Evolutionary conservation across 305 asterid genomes (phyloP).

Genomic region (Fraxinus dipetala): DNA sequence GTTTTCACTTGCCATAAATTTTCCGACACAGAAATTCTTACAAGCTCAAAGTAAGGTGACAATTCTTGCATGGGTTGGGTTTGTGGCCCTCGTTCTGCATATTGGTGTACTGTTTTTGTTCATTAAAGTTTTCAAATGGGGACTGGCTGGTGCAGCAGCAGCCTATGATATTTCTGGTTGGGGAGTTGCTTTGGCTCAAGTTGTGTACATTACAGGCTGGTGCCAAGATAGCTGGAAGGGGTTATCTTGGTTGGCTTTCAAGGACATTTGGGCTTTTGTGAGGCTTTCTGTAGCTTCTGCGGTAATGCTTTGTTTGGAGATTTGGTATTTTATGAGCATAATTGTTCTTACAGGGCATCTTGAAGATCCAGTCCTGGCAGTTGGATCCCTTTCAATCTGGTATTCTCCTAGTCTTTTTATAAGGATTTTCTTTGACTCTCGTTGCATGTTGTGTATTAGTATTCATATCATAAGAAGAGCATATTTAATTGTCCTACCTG

Average conservation of each 20-base stretch:
- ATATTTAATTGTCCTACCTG: not conserved
- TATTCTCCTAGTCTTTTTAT: slow-evolving; percentile 13
- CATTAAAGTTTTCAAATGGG: slow-evolving; percentile 65
- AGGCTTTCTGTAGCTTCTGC: slow-evolving; percentile 83
- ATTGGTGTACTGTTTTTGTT: slow-evolving; percentile 46
- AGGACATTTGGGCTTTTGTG: slow-evolving; percentile 62
- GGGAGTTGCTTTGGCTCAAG: slow-evolving; percentile 69
- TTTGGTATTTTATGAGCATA: slow-evolving; percentile 97
- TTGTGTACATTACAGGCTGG: slow-evolving; percentile 65
- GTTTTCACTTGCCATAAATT: slow-evolving; percentile 82
- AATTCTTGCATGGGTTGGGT: slow-evolving; percentile 77
- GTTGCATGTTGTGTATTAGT: not conserved
- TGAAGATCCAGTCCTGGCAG: slow-evolving; percentile 77
- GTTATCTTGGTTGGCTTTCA: slow-evolving; percentile 68
- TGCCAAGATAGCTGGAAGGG: slow-evolving; percentile 85
- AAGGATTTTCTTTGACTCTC: not conserved
- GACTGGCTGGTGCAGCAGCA: slow-evolving; percentile 72
- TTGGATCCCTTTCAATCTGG: slow-evolving; percentile 97
- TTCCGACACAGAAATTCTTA: slow-evolving; percentile 81
- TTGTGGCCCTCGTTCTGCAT: slow-evolving; percentile 56
- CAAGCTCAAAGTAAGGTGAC: slow-evolving; percentile 84
- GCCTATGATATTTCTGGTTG: slow-evolving; percentile 84
- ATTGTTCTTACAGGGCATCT: slow-evolving; percentile 88
- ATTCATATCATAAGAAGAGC: not conserved
- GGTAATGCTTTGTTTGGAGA: slow-evolving; percentile 89